phyloP scores from a whole-genome alignment of 2,329 filamentous ascomycete genomes.

The Neofusicoccum cordaticola region DNA sequence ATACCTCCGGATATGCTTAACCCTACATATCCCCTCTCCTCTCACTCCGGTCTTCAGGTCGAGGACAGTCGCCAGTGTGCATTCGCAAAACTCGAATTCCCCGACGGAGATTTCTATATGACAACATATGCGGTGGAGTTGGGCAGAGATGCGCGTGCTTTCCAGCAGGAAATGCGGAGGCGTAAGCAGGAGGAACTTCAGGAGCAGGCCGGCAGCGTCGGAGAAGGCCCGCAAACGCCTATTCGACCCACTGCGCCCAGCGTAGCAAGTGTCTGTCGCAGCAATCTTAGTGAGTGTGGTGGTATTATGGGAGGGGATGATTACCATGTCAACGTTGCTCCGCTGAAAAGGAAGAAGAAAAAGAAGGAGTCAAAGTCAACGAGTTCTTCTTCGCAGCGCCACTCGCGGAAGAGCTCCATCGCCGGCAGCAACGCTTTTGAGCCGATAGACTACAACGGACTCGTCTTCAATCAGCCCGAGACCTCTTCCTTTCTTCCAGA shows the following conservation, averaged over 20 bases:
- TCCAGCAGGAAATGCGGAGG: conserved; percentile 43
- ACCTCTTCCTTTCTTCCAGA: conserved; percentile 54
- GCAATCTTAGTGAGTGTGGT: conserved; percentile 27
- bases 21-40: neutral
- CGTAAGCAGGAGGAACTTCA: conserved; percentile 44
- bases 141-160: conserved; percentile 65
- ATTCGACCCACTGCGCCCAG: conserved; percentile 15
- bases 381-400: conserved; percentile 47
- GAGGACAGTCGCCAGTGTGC: conserved; percentile 40
- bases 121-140: conserved; percentile 71
- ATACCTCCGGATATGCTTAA: conserved; percentile 13
- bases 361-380: conserved; percentile 47
- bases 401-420: conserved; percentile 33
- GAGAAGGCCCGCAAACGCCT: conserved; percentile 20
- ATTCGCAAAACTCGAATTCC: conserved; percentile 67
- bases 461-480: conserved; percentile 41
- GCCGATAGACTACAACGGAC: conserved; percentile 48
- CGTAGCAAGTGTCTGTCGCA: conserved; percentile 20
- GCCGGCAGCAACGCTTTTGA: conserved; percentile 35
- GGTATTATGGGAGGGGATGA: conserved; percentile 26
- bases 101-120: conserved; percentile 76
- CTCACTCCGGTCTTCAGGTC: neutral
- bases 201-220: conserved; percentile 30
- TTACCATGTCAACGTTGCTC: conserved; percentile 18
- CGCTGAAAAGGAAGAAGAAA: conserved; percentile 10